Base-by-base conservation (phyloP, 2,329 filamentous ascomycete species). In the Cordyceps sp. region DNA sequence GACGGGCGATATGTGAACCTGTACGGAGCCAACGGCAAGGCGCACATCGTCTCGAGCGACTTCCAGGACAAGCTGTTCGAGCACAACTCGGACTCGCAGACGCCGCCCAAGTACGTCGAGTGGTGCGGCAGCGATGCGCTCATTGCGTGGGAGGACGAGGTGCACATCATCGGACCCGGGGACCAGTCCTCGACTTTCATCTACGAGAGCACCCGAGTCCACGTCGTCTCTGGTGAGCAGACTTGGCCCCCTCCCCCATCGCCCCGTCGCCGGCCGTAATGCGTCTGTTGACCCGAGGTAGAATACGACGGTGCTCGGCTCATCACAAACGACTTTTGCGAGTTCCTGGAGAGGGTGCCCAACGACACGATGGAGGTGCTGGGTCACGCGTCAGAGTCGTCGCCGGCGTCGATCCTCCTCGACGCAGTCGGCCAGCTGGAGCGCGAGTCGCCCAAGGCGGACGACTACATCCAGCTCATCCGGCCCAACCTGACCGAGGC, bases 111-210 rank as follows among this genome's bases (percentile, higher is more conserved):
- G 44, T 83, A 90, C 40, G 68, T 98, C 38, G 78, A 90, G 45
- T 98, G 90, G 90, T 98, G 90, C 52, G 90, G 90, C 5, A 88
- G 90, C 45, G 88, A 96, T 53, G 84, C 86, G 12, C 80, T 93
- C 19, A 73, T 98, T 44, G 86, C 86, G 1, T 98, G 90, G 90
- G 90, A 96, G 48, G 90, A 98, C 48, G 90, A 98, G 53, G 78
- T 98, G 4, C 90, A 94, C 48, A 67, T 98, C 19, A 79, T 98
- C 37, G 90, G 88, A 1, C 84, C 85, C 0, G 79, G 77, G 24
- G 83, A 83, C 27, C 71, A 79, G 9, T 75, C 79, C 5, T 73
- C 60, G 26, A 76, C 73, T 38, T 90, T 85, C 52, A 88, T 85
- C 44, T 96, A 96, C 52, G 85, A 96, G 47, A 81, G 78, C 19